Evolutionary conservation across 768 basidiomycete genomes (phyloP), one percentile per base, ranked within the genome.

Genomic region (Pulveroboletus frians): DNA sequence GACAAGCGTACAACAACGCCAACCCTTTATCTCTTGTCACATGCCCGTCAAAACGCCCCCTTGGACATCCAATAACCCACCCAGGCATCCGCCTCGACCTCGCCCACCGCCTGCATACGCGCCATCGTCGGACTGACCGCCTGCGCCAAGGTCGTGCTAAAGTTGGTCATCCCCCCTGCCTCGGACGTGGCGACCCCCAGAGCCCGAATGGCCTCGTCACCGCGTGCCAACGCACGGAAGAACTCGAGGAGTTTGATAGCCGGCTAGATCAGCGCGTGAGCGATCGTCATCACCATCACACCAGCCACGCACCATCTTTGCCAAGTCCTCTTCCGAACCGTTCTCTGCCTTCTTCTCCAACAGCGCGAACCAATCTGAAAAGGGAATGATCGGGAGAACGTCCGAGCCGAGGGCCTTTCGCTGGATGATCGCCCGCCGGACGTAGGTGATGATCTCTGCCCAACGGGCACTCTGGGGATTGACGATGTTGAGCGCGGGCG

Each of bases 171-270:
- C 11, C 64, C 64, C 0, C 39, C 63, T 3, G 52, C 53, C 38
- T 66, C 64, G 7, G 47, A 47, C 4, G 20, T 3, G n/a, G 7
- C 27, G 1, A 23, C 5, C 1, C 36, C 47, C 0, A 5, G 2
- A 0, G 9, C 13, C 15, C 52, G 51, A 4, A 39, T 26, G 0
- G 48, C 50, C 8, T 50, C 20, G 37, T 70, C 63, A 8, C 54
- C 59, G 0, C 32, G 39, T 5, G 59, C 46, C 46, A 67, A 47
- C 17, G 15, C 30, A 7, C 64, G 68, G 58, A 68, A 66, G 48
- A 66, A 71, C 36, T 64, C 63, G 17, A 71, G 55, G 1, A 71
- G 38, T 46, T 72, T 69, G 44, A 69, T 60, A 1, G 61, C 70
- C 17, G 71, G 71, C 70, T 70, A 32, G 4, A 15, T 56, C 4